Conservation (phyloP, 257 asterid genomes). For the Solanum sejunctum region DNA sequence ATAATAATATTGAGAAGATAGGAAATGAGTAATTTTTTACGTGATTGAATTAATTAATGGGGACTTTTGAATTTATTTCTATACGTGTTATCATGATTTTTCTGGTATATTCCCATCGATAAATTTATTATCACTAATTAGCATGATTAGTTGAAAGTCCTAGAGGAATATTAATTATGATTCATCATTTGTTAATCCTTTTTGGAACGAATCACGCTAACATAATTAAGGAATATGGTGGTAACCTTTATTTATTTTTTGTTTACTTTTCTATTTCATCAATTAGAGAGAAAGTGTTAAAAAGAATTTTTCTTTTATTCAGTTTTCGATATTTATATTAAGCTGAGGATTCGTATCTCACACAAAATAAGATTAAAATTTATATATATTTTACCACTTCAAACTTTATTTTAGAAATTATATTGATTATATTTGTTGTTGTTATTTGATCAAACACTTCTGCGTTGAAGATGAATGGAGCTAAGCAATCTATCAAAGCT, state of each 20-base stretch:
- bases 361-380: not conserved
- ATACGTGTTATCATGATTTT: not conserved
- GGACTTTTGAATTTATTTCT: not conserved
- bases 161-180: not conserved
- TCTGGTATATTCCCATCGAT: not conserved
- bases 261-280: not conserved
- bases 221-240: not conserved
- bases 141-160: not conserved
- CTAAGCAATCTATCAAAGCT: too few species aligned
- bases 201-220: not conserved
- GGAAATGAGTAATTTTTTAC: not conserved
- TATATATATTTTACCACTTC: not conserved
- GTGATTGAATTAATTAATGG: not conserved
- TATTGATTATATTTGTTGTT: not conserved
- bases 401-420: fast-evolving
- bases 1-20: not conserved
- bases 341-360: not conserved
- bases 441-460: not conserved
- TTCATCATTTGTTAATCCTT: not conserved
- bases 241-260: not conserved
- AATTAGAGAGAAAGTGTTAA: not conserved
- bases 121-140: not conserved
- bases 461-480: too few species aligned
- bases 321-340: too few species aligned
- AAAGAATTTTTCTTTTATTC: not conserved